Percentiles rank a stretch among this genome's conserved stretches.
Conservation (phyloP, 1,284 basidiomycete species). For the Ustilago shanxiensis region DNA sequence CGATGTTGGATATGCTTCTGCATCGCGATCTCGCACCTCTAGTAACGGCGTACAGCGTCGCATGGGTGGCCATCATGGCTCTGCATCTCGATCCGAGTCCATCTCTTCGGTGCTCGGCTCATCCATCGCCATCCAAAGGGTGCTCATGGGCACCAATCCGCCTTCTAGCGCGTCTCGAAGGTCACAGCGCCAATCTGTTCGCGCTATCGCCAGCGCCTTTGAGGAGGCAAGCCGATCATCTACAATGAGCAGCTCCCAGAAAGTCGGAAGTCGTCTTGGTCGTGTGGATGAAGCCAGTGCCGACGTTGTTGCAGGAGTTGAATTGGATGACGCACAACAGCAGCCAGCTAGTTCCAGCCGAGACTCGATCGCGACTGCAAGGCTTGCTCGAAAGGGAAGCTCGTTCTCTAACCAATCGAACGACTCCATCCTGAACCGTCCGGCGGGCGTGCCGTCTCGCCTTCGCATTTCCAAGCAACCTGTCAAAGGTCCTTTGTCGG, state of each 20-base stretch:
- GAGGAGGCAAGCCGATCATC: conserved; percentile 12
- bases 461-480: conserved; percentile 31
- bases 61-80: conserved; percentile 8
- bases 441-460: neutral
- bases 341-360: neutral
- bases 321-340: neutral
- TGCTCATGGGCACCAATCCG: conserved; percentile 25
- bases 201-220: conserved; percentile 32
- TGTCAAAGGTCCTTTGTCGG: conserved; percentile 21
- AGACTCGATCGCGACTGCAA: neutral
- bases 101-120: conserved; percentile 38
- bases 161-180: neutral
- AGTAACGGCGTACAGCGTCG: conserved; percentile 16
- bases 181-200: conserved; percentile 32
- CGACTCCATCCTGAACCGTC: neutral
- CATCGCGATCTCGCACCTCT: conserved; percentile 22
- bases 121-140: conserved; percentile 39
- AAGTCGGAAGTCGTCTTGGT: conserved; percentile 11
- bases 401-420: neutral
- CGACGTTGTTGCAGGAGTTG: neutral
- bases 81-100: conserved; percentile 30
- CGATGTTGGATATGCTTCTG: conserved; percentile 25
- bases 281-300: conserved; percentile 19
- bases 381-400: neutral
- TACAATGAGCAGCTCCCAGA: conserved; percentile 1